These are phyloP conservation scores for Macaranga tanarius DNA, from an alignment of 441 rosid species.

Conservation along the genomic window DNA sequence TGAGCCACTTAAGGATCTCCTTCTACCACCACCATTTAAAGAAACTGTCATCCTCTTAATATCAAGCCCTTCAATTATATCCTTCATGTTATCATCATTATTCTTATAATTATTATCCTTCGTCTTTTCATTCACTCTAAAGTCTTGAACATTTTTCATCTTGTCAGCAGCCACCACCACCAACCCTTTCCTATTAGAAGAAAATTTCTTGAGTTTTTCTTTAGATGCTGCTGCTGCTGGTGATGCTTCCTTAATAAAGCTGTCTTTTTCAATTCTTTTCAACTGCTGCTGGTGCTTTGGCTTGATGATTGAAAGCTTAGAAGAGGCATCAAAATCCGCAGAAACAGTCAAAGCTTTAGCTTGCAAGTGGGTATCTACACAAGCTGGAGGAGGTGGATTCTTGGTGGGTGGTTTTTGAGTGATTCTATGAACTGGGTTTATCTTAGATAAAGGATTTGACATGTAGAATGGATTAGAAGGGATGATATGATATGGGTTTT, in stretches of 20 bases:
- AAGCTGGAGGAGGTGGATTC: constrained; percentile 23
- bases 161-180: constrained; percentile 17
- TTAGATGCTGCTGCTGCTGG: constrained; percentile 6
- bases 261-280: constrained; percentile 19
- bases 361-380: constrained; percentile 39
- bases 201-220: constrained; percentile 27
- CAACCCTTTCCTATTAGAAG: constrained; percentile 22
- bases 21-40: constrained; percentile 32
- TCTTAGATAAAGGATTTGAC: constrained; percentile 32
- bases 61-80: constrained; percentile 29
- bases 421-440: constrained; percentile 26
- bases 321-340: constrained; percentile 48
- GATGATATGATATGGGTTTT: constrained; percentile 31
- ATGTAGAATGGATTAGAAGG: constrained; percentile 31
- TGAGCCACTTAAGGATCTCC: constrained; percentile 48
- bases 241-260: constrained; percentile 8
- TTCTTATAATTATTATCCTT: not conserved
- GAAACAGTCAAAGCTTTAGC: constrained; percentile 51
- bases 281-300: constrained; percentile 20
- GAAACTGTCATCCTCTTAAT: constrained; percentile 42
- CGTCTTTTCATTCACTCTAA: constrained; percentile 7
- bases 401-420: constrained; percentile 33
- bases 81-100: constrained; percentile 23
- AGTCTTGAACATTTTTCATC: constrained; percentile 23
- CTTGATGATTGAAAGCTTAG: constrained; percentile 28